Evolutionary conservation across 345 rosid species (phyloP).

Genomic region (Anastatica hierochuntica): DNA sequence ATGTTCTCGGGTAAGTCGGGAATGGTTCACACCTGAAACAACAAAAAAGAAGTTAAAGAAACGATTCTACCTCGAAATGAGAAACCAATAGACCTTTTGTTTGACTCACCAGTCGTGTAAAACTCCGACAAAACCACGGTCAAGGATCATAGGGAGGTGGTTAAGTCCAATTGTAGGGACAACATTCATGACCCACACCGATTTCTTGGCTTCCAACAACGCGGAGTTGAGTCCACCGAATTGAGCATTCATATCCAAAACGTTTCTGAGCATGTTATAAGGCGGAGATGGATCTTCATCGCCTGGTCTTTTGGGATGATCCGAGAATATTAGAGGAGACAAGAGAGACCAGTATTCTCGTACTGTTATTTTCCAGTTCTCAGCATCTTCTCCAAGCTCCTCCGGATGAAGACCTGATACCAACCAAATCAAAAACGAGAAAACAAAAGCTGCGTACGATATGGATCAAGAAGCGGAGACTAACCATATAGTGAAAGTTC

Average conservation of each 20-base stretch:
- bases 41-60: background rate
- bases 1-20: constrained; percentile 90
- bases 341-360: constrained; percentile 89
- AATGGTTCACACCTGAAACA: constrained; percentile 83
- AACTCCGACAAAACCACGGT: constrained; percentile 90
- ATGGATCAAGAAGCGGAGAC: no score
- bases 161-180: constrained; percentile 81
- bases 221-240: constrained; percentile 89
- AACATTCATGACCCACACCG: constrained; percentile 97
- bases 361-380: constrained; percentile 48
- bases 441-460: no score
- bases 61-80: background rate
- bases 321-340: constrained; percentile 94
- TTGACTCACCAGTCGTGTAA: constrained; percentile 77
- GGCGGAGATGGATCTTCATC: constrained; percentile 99
- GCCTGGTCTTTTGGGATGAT: constrained; percentile 99
- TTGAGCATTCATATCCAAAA: constrained; percentile 92
- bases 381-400: constrained; percentile 55
- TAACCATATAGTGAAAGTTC: constrained; percentile 81
- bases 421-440: background rate
- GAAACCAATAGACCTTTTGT: background rate
- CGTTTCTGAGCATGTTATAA: constrained; percentile 92
- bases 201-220: constrained; percentile 65
- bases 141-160: constrained; percentile 76
- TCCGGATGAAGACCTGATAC: constrained; percentile 61